Percentiles rank a stretch among this genome's conserved stretches.
Conservation (phyloP, 2,329 filamentous ascomycete species). For the Ustulina deusta region DNA sequence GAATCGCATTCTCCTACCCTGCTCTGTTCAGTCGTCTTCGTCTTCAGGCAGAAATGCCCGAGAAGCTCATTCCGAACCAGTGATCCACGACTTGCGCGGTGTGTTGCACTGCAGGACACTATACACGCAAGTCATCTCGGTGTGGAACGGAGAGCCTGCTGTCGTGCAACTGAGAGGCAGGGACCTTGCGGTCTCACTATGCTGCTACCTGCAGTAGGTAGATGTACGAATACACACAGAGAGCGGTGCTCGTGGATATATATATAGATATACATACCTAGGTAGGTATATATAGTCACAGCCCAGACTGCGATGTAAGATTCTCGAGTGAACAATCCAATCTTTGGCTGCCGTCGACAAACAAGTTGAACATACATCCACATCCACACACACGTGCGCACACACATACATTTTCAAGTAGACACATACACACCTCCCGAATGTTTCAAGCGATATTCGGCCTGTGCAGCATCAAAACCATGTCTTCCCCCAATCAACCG, state of each 20-base stretch:
- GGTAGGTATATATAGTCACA: not conserved
- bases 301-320: not conserved
- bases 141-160: slow-evolving; percentile 20
- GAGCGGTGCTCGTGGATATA: too few species aligned
- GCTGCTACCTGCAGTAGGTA: slow-evolving; percentile 6
- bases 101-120: slow-evolving; percentile 28
- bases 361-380: not conserved
- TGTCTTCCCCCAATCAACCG: slow-evolving; percentile 20
- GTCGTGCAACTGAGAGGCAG: slow-evolving; percentile 10
- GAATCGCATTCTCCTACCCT: slow-evolving; percentile 32
- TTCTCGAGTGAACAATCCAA: not conserved
- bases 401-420: not conserved
- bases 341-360: not conserved
- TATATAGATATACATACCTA: not conserved
- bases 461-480: slow-evolving; percentile 13
- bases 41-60: slow-evolving; percentile 21
- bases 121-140: slow-evolving; percentile 28
- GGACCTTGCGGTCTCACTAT: not conserved
- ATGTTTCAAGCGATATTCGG: slow-evolving; percentile 23
- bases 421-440: not conserved
- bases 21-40: not conserved
- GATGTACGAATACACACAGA: too few species aligned
- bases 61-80: not conserved
- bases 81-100: slow-evolving; percentile 1
- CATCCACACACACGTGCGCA: not conserved